Conservation (phyloP, 202 grass and related monocot genomes). For the Elaeis oleifera region DNA sequence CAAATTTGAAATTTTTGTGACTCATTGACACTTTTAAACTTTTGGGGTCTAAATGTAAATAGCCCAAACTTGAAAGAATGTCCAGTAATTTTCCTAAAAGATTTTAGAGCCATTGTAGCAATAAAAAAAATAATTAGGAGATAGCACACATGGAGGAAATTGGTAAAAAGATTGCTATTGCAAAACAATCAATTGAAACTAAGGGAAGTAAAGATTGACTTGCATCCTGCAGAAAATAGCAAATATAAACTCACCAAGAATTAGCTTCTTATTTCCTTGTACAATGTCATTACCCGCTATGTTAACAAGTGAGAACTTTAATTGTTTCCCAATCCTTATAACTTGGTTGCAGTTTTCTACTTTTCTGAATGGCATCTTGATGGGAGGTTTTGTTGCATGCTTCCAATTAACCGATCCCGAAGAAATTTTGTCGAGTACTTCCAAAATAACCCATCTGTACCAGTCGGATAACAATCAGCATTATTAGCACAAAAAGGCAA, state of each 20-base stretch:
- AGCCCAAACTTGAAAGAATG: too few relatives aligned
- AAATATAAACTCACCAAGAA: slow-evolving; percentile 34
- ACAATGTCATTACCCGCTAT: slow-evolving; percentile 76
- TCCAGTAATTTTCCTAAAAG: too few relatives aligned
- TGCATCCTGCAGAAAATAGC: too few relatives aligned
- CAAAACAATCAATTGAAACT: too few relatives aligned
- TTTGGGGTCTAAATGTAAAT: too few relatives aligned
- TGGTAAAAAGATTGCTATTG: too few relatives aligned
- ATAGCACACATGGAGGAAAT: too few relatives aligned
- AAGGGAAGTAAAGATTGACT: too few relatives aligned
- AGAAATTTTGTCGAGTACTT: slow-evolving; percentile 76
- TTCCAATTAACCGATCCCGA: slow-evolving; percentile 69
- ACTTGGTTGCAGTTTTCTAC: slow-evolving; percentile 76
- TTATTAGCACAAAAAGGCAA: slow-evolving; percentile 10
- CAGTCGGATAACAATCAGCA: not conserved
- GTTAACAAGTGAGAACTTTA: slow-evolving; percentile 72
- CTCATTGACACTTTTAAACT: too few relatives aligned
- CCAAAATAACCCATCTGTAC: slow-evolving; percentile 62
- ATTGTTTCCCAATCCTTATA: slow-evolving; percentile 56
- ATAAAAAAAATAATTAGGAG: too few relatives aligned
- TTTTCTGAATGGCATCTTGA: slow-evolving; percentile 77
- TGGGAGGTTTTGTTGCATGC: slow-evolving; percentile 68
- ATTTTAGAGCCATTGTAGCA: too few relatives aligned
- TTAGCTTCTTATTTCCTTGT: slow-evolving; percentile 78
- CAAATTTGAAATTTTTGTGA: too few relatives aligned